Conservation (phyloP, 176 grass and related monocot genomes). For the Elaeis guineensis region DNA sequence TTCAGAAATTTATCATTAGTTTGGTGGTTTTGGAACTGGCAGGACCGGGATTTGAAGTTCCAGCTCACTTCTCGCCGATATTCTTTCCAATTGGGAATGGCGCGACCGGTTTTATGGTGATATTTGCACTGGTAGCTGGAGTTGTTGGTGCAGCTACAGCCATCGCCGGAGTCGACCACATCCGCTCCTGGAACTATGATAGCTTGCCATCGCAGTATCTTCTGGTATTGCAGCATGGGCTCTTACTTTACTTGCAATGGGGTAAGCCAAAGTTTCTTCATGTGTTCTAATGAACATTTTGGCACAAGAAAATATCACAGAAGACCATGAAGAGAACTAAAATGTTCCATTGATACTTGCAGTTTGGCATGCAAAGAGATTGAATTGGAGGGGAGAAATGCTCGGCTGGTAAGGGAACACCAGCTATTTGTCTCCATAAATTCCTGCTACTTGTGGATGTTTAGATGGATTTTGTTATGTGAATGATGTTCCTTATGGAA, state of each 20-base stretch:
- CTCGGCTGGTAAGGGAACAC: slow-evolving; percentile 41
- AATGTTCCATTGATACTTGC: neutral
- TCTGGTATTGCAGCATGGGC: slow-evolving; percentile 67
- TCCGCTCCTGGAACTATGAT: slow-evolving; percentile 44
- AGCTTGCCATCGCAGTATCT: slow-evolving; percentile 64
- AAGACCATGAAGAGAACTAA: too few species aligned
- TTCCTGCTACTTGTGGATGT: too few species aligned
- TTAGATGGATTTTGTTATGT: too few species aligned
- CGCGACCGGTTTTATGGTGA: slow-evolving; percentile 76
- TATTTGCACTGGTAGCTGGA: slow-evolving; percentile 71
- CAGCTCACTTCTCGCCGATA: slow-evolving; percentile 78
- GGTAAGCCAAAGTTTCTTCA: slow-evolving; percentile 28
- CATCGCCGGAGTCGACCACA: slow-evolving; percentile 54
- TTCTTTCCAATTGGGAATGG: slow-evolving; percentile 92
- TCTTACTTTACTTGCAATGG: slow-evolving; percentile 88
- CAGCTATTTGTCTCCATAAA: too few species aligned
- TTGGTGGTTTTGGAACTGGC: neutral
- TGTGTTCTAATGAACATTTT: too few species aligned
- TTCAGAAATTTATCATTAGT: neutral
- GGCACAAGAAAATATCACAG: too few species aligned
- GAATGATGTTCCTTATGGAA: too few species aligned
- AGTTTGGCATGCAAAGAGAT: slow-evolving; percentile 92
- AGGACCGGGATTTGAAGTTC: slow-evolving; percentile 48
- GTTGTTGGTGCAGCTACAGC: slow-evolving; percentile 77
- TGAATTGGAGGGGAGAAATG: slow-evolving; percentile 69